These are phyloP conservation scores for Scedosporium apiospermum DNA, from an alignment of 2,329 filamentous ascomycete species.

Conservation along the genomic window DNA sequence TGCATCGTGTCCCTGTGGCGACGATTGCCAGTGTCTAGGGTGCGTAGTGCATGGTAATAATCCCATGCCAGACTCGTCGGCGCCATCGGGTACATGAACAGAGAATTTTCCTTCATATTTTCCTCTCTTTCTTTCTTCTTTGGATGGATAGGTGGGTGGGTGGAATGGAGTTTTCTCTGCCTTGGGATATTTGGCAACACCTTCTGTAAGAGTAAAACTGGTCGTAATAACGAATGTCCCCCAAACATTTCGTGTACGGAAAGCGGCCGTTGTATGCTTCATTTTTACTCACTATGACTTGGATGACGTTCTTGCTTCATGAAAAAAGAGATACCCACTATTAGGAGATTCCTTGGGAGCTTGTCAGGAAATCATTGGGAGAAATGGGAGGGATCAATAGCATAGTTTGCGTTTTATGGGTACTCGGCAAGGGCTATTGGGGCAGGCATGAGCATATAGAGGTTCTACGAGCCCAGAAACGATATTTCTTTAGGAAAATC, in stretches of 20 bases:
- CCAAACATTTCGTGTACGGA: no score
- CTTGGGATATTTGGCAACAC: no score
- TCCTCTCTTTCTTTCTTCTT: background rate
- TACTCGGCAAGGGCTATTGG: background rate
- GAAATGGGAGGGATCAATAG: background rate
- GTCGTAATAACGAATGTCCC: no score
- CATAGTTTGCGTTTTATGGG: background rate
- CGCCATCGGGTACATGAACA: background rate
- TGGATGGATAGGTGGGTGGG: background rate
- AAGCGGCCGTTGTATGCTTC: no score
- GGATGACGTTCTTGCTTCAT: background rate
- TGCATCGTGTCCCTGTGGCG: slow-evolving; percentile 46
- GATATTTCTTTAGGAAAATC: no score
- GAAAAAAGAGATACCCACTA: background rate
- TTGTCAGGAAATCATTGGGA: background rate
- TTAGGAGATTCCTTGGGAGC: background rate
- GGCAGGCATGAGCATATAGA: no score
- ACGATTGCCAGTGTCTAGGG: slow-evolving; percentile 49
- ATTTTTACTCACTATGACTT: background rate
- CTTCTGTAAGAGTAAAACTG: no score
- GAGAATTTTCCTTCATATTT: background rate
- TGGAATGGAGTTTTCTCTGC: background rate
- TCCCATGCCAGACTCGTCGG: background rate
- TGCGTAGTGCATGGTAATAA: slow-evolving; percentile 38
- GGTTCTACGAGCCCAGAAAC: no score